Base-by-base conservation (phyloP, 2,329 filamentous ascomycete genomes). In the Cucurbitaria berberidis region DNA sequence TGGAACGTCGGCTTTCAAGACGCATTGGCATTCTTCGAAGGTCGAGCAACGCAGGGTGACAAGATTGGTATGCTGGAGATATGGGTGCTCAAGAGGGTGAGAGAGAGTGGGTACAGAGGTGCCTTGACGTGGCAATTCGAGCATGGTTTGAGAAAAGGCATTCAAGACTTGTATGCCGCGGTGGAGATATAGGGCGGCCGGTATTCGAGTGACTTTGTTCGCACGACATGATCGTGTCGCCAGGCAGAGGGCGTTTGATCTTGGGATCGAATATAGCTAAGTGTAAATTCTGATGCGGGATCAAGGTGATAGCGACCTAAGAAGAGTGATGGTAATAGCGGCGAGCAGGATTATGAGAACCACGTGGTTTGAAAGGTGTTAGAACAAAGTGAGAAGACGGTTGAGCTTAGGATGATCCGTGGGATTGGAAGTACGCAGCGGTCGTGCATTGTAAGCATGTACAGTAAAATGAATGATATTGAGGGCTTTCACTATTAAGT, bases 1-100 rank as follows among this genome's bases (percentile, higher is more conserved):
- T 86, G 81, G 81, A 77, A 81, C 18, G 62, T 82, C 1, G 84
- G 84, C 0, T 86, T 80, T 59, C 73, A 72, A n/a, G 84, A 86
- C 70, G 83, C 82, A 0, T 57, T 75, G 47, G 64, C 64, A 0
- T 86, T 86, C 64, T 84, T 83, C 53, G 51, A 64, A 27, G 72
- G 74, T 2, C 75, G 76, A 57, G 73, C 76, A 29, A 66, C 67
- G 0, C 59, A 58, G 39, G 63, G 64, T 2, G 83, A 85, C 64
- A 81, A 75, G 63, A 83, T 86, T 68, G 84, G 84, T 7, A 81
- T 79, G 66, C 55, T 84, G 35, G 83, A 86, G 53, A 59, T 85
- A n/a, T 86, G 84, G 84, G 69, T 81, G 13, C 70, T 81, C 65
- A 85, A 84, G 70, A 77, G 84, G 29, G 68, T 86, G 35, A 62